phyloP scores from a whole-genome alignment of 257 asterid genomes.

The Gentiana straminea region DNA sequence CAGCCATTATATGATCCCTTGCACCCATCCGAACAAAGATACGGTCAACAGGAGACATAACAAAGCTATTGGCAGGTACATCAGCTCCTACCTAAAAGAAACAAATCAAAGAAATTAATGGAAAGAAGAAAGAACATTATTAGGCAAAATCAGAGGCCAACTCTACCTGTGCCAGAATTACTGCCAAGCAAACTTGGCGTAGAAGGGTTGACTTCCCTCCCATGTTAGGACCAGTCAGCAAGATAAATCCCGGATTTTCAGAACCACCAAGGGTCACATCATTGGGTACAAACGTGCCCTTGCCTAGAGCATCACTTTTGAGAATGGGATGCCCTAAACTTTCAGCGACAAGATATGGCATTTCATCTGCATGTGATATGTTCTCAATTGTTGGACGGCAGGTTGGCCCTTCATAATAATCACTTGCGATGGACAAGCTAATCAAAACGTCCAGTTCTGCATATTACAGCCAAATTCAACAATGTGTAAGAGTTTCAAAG shows the following conservation, averaged over 20 bases:
- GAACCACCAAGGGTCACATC: slow-evolving; percentile 76
- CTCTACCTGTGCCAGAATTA: slow-evolving; percentile 84
- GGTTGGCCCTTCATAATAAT: slow-evolving; percentile 66
- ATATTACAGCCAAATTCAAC: slow-evolving; percentile 16
- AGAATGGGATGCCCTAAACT: slow-evolving; percentile 87
- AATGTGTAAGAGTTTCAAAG: slow-evolving; percentile 1
- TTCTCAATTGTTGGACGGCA: slow-evolving; percentile 58
- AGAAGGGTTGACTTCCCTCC: slow-evolving; percentile 97
- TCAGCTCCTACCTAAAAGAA: slow-evolving; percentile 77
- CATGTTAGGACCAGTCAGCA: slow-evolving; percentile 98
- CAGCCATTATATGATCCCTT: slow-evolving; percentile 92
- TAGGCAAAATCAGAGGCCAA: slow-evolving; percentile 9
- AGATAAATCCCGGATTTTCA: slow-evolving; percentile 57
- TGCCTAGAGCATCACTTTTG: slow-evolving; percentile 63
- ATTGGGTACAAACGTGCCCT: slow-evolving; percentile 81
- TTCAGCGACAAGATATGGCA: slow-evolving; percentile 54
- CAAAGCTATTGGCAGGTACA: slow-evolving; percentile 79
- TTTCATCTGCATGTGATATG: slow-evolving; percentile 34
- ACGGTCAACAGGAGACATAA: slow-evolving; percentile 65
- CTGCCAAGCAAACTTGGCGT: slow-evolving; percentile 93
- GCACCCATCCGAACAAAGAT: slow-evolving; percentile 99
- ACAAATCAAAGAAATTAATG: slow-evolving; percentile 19
- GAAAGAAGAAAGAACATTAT: slow-evolving; percentile 4
- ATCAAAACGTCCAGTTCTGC: slow-evolving; percentile 95
- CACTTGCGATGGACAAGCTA: slow-evolving; percentile 83